Conservation (phyloP, 2,329 filamentous ascomycete genomes). For the Neopestalotiopsis rosae region DNA sequence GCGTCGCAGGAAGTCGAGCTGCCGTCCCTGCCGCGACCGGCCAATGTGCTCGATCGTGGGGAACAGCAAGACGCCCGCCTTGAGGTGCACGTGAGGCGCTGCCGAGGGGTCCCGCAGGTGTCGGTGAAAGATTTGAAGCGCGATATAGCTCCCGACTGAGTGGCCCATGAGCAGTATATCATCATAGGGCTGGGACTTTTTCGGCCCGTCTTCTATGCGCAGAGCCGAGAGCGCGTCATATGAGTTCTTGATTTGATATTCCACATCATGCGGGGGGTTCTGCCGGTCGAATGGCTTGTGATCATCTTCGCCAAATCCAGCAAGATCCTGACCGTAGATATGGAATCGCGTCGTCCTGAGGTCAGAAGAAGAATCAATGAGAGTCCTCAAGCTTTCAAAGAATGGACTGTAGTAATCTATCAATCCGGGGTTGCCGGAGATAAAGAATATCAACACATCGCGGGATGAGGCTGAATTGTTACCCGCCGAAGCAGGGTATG, state of each 20-base stretch:
- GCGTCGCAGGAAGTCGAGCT: conserved; percentile 49
- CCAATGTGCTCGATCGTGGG: conserved; percentile 77
- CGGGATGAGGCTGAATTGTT: conserved; percentile 16
- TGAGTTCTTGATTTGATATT: conserved; percentile 56
- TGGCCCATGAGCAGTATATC: conserved; percentile 73
- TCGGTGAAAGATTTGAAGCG: conserved; percentile 69
- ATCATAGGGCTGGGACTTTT: conserved; percentile 50
- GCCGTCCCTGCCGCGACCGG: conserved; percentile 62
- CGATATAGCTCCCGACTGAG: conserved; percentile 76
- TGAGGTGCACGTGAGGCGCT: conserved; percentile 47
- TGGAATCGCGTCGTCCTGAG: conserved; percentile 48
- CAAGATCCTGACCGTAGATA: conserved; percentile 62
- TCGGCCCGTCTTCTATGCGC: conserved; percentile 31
- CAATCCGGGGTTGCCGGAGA: conserved; percentile 79
- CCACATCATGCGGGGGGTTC: conserved; percentile 54
- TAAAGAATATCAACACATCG: conserved; percentile 68
- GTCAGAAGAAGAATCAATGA: conserved; percentile 49
- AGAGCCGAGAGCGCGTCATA: conserved; percentile 43
- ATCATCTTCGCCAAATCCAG: conserved; percentile 62
- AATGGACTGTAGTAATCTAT: conserved; percentile 76
- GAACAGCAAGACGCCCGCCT: conserved; percentile 69
- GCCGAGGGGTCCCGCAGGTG: conserved; percentile 44
- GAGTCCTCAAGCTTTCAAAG: conserved; percentile 59
- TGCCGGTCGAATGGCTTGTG: conserved; percentile 49
- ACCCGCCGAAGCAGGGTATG: conserved; percentile 22